Conservation (phyloP, 2,329 filamentous ascomycete species). For the Monosporascus sp. region DNA sequence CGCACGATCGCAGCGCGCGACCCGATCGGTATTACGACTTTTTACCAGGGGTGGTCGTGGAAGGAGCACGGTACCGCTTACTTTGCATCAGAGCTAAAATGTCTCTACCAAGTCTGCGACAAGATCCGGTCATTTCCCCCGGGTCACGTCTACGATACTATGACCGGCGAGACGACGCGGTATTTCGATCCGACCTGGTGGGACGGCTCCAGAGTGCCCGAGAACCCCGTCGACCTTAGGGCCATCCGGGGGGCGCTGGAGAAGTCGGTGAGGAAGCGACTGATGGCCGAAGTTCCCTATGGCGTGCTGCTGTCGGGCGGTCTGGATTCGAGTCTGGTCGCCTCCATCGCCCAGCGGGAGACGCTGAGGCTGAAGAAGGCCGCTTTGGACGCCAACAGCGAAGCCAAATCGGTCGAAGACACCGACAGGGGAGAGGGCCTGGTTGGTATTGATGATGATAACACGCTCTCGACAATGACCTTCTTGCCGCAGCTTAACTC, state of each 20-base stretch:
- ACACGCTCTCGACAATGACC: conserved; percentile 83
- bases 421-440: conserved; percentile 64
- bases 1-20: conserved; percentile 91
- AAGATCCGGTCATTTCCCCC: conserved; percentile 92
- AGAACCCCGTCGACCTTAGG: conserved; percentile 78
- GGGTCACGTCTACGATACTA: conserved; percentile 93
- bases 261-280: conserved; percentile 86
- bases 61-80: conserved; percentile 79
- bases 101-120: conserved; percentile 87
- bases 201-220: conserved; percentile 74
- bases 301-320: conserved; percentile 93
- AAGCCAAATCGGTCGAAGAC: conserved; percentile 38
- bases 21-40: conserved; percentile 93
- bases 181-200: conserved; percentile 95
- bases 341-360: conserved; percentile 91
- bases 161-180: conserved; percentile 75
- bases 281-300: conserved; percentile 99
- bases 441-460: conserved; percentile 90
- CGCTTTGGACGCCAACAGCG: conserved; percentile 46
- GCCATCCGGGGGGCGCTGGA: conserved; percentile 77
- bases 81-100: conserved; percentile 97
- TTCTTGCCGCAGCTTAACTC: conserved; percentile 95
- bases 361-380: conserved; percentile 71
- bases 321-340: conserved; percentile 91
- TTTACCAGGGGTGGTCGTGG: conserved; percentile 92